A percentile compares a stretch with the other conserved stretches of the same genome.
Evolutionary conservation across 306 rosid genomes (phyloP).

Genomic region (Fragaria iinumae): DNA sequence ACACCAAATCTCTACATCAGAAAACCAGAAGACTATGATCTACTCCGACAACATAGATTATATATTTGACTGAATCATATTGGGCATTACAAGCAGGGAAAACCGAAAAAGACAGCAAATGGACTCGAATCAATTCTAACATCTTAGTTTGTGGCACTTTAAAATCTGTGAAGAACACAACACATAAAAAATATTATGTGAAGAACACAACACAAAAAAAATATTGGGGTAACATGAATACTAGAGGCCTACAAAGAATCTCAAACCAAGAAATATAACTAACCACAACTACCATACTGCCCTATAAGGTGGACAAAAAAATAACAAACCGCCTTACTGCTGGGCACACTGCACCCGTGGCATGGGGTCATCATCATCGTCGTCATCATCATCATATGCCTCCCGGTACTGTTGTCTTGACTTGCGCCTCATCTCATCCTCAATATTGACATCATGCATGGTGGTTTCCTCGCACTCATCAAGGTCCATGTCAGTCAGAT

Average conservation of each 20-base stretch:
- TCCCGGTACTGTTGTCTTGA: conserved; percentile 48
- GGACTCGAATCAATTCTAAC: not conserved
- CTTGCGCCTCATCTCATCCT: conserved; percentile 59
- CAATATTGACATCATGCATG: conserved; percentile 58
- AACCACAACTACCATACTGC: not conserved
- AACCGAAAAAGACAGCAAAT: not conserved
- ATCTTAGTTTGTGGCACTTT: not conserved
- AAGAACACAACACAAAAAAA: no score
- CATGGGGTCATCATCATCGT: conserved; percentile 40
- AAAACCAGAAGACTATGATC: not conserved
- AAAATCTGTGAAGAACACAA: not conserved
- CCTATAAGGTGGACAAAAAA: not conserved
- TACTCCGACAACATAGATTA: not conserved
- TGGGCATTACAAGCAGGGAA: not conserved
- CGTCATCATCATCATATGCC: conserved; percentile 53
- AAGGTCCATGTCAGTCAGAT: conserved; percentile 51
- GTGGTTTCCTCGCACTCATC: conserved; percentile 66
- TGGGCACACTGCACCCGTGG: conserved; percentile 69
- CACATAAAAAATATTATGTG: no score
- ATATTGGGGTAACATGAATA: not conserved
- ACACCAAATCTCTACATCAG: not conserved
- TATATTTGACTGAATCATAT: not conserved
- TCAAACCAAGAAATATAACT: not conserved
- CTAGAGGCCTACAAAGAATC: not conserved
- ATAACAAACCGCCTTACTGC: conserved; percentile 32